phyloP scores from a whole-genome alignment of 805 yeast species.

The Scheffersomyces stipitis region DNA sequence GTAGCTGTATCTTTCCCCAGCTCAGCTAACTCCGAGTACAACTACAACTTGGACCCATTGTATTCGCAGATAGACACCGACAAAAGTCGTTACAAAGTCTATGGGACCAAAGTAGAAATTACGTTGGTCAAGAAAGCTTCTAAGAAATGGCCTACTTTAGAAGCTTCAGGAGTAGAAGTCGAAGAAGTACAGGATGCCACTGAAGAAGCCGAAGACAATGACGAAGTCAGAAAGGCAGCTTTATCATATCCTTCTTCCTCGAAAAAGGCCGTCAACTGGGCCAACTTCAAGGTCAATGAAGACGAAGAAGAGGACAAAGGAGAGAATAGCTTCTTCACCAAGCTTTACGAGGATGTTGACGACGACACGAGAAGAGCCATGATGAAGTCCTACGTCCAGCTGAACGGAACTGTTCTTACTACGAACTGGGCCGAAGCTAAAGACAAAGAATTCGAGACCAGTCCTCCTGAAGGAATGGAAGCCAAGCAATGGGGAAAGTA shows the following conservation, averaged over 20 bases:
- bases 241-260: constrained; percentile 63
- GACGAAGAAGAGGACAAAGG: constrained; percentile 47
- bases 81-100: constrained; percentile 49
- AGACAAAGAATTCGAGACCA: constrained; percentile 58
- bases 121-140: constrained; percentile 47
- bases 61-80: constrained; percentile 49
- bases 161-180: constrained; percentile 30
- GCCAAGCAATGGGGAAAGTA: constrained; percentile 48
- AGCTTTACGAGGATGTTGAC: constrained; percentile 74
- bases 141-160: constrained; percentile 57
- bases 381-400: constrained; percentile 94
- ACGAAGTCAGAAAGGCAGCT: constrained; percentile 9
- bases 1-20: constrained; percentile 49
- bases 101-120: constrained; percentile 75
- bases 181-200: constrained; percentile 9
- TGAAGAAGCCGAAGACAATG: constrained; percentile 3
- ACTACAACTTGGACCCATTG: constrained; percentile 55
- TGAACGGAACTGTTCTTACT: constrained; percentile 89
- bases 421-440: constrained; percentile 92
- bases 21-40: constrained; percentile 53
- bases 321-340: constrained; percentile 70
- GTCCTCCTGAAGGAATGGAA: constrained; percentile 76
- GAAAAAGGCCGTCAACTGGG: constrained; percentile 68
- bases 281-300: constrained; percentile 45
- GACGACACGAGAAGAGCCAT: constrained; percentile 89